phyloP scores from a whole-genome alignment of 2,329 filamentous ascomycete species.

The Penicillium sp. region DNA sequence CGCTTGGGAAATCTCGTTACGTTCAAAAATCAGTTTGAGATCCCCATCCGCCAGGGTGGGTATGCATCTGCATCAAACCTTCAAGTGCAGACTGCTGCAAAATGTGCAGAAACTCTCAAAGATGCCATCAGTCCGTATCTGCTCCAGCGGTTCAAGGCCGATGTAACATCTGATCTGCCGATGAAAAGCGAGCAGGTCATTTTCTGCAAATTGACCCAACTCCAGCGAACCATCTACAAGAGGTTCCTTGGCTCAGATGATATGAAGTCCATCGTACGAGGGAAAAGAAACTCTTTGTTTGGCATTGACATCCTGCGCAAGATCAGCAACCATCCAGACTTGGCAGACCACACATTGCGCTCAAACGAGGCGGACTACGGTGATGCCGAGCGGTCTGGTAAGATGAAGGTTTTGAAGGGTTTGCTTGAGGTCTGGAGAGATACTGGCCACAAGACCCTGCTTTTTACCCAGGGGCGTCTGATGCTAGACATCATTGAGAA shows the following conservation, averaged over 20 bases:
- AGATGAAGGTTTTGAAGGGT: conserved; percentile 91
- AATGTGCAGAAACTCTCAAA: conserved; percentile 90
- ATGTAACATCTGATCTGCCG: conserved; percentile 89
- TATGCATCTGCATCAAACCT: conserved; percentile 94
- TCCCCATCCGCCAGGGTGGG: conserved; percentile 87
- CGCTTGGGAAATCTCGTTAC: conserved; percentile 86
- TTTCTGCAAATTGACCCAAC: conserved; percentile 84
- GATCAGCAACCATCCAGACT: conserved; percentile 95
- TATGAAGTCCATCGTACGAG: conserved; percentile 76
- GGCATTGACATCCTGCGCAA: conserved; percentile 92
- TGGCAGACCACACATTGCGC: conserved; percentile 66
- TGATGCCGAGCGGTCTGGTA: conserved; percentile 75
- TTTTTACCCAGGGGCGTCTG: conserved; percentile 90
- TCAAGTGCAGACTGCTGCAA: conserved; percentile 90
- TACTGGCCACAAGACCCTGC: conserved; percentile 87
- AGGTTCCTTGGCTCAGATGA: conserved; percentile 79
- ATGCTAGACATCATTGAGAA: conserved; percentile 94
- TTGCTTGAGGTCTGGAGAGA: conserved; percentile 85
- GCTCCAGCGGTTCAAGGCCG: conserved; percentile 85
- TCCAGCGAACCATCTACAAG: conserved; percentile 78
- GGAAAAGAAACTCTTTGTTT: conserved; percentile 75
- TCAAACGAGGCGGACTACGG: conserved; percentile 70
- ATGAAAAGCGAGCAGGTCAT: conserved; percentile 96
- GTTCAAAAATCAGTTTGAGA: conserved; percentile 88
- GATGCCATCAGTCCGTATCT: conserved; percentile 92